These are phyloP conservation scores for Hypoxylon rickii DNA, from an alignment of 495 filamentous ascomycete genomes.

Conservation along the genomic window DNA sequence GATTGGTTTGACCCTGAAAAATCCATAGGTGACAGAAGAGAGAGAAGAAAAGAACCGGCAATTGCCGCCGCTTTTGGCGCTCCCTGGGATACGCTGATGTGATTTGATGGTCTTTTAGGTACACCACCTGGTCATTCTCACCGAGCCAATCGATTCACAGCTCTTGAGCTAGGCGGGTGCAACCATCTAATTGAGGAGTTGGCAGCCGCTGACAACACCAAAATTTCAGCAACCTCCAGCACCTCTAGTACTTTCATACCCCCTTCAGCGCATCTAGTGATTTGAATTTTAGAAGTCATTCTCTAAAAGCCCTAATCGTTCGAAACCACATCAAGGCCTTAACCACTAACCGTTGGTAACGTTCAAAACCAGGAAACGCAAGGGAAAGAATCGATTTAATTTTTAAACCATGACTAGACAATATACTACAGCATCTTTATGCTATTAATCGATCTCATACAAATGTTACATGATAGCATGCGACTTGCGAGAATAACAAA, in stretches of 20 bases:
- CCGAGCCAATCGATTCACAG: constrained; percentile 36
- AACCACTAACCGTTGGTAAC: neutral
- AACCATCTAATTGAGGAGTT: constrained; percentile 31
- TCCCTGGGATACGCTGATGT: constrained; percentile 27
- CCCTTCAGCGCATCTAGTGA: constrained; percentile 19
- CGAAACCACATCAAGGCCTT: constrained; percentile 1
- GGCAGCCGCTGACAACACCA: constrained; percentile 32
- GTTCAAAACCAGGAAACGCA: constrained; percentile 6
- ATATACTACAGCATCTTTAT: neutral
- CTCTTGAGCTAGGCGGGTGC: constrained; percentile 32
- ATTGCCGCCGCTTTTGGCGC: constrained; percentile 40
- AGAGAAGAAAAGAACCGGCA: constrained; percentile 26
- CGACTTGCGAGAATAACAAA: constrained; percentile 24
- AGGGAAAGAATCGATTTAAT: constrained; percentile 3
- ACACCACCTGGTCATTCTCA: constrained; percentile 19
- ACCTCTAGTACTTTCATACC: constrained; percentile 22
- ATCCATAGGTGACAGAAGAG: constrained; percentile 19
- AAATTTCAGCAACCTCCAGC: constrained; percentile 13
- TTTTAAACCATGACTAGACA: neutral
- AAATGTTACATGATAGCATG: constrained; percentile 6
- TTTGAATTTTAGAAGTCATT: constrained; percentile 23
- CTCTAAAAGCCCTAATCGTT: constrained; percentile 21
- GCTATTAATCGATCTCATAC: neutral
- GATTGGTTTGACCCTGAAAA: constrained; percentile 43
- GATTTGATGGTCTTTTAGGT: constrained; percentile 31